A percentile compares a stretch with the other conserved stretches of the same genome.
Evolutionary conservation across 225 moss, liverwort and hornwort genomes (phyloP).

Genomic region (Polytrichum formosum): DNA sequence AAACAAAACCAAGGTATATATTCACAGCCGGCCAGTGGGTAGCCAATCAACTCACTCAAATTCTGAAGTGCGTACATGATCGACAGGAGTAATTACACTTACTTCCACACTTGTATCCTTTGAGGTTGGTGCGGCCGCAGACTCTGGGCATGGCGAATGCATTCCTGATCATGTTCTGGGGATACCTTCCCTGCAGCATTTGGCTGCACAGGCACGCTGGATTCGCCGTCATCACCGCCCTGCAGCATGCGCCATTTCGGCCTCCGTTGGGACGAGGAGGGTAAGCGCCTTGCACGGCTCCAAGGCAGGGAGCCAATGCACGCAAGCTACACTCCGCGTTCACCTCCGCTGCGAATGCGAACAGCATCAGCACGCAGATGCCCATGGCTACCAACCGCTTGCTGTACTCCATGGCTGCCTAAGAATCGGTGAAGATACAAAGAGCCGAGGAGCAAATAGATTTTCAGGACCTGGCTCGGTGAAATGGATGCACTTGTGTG

Average conservation of each 20-base stretch:
- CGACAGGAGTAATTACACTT: neutral
- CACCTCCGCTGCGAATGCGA: conserved; percentile 13
- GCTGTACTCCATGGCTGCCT: neutral
- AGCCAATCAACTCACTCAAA: too few relatives aligned
- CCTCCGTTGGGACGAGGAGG: conserved; percentile 12
- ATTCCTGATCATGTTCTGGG: conserved; percentile 31
- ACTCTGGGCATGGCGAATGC: conserved; percentile 46
- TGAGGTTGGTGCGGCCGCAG: conserved; percentile 33
- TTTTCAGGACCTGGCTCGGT: too few relatives aligned
- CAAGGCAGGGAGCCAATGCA: conserved; percentile 19
- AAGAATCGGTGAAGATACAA: too few relatives aligned
- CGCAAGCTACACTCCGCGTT: conserved; percentile 17
- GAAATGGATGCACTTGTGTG: too few relatives aligned
- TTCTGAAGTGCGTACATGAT: too few relatives aligned
- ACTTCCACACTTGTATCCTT: conserved; percentile 37
- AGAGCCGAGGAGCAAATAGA: too few relatives aligned
- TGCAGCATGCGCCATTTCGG: conserved; percentile 25
- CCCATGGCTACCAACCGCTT: neutral
- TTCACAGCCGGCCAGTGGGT: too few relatives aligned
- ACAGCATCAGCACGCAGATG: conserved; percentile 7
- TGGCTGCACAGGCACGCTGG: conserved; percentile 30
- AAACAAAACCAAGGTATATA: too few relatives aligned
- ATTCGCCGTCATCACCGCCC: conserved; percentile 22
- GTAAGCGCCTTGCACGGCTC: conserved; percentile 23
- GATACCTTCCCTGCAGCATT: conserved; percentile 16